These are phyloP conservation scores for Rusavskia elegans DNA, from an alignment of 495 filamentous ascomycete genomes.

Conservation along the genomic window DNA sequence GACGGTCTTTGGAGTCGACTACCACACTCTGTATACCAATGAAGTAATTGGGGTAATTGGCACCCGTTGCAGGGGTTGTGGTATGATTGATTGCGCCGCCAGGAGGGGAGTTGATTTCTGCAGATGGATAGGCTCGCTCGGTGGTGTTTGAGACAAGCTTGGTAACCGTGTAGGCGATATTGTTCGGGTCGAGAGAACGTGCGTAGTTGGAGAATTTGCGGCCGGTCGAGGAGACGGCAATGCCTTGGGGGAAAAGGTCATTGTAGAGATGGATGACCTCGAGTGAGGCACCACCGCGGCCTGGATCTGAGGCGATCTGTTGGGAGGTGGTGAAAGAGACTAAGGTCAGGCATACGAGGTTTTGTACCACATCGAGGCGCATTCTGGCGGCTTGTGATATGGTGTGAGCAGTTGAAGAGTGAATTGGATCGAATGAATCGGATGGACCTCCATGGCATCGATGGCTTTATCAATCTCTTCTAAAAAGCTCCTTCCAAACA, in stretches of 20 bases:
- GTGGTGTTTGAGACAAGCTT: constrained; percentile 23
- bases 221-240: constrained; percentile 26
- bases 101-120: constrained; percentile 25
- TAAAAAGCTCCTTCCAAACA: neutral
- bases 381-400: neutral
- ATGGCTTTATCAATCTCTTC: neutral
- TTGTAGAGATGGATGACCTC: constrained; percentile 13
- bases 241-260: constrained; percentile 19
- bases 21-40: constrained; percentile 30
- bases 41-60: constrained; percentile 25
- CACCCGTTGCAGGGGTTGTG: constrained; percentile 21
- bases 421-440: neutral
- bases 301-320: constrained; percentile 7
- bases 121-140: constrained; percentile 24
- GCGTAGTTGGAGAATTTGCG: constrained; percentile 32
- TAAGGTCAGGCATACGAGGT: neutral
- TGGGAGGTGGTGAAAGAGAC: constrained; percentile 1
- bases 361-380: neutral
- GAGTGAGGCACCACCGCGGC: constrained; percentile 1
- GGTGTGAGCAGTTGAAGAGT: neutral
- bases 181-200: constrained; percentile 23
- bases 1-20: constrained; percentile 26
- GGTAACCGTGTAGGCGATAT: constrained; percentile 27
- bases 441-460: neutral
- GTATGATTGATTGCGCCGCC: constrained; percentile 30